phyloP scores from a whole-genome alignment of 2,329 filamentous ascomycete species.

The Colletotrichum lupini region DNA sequence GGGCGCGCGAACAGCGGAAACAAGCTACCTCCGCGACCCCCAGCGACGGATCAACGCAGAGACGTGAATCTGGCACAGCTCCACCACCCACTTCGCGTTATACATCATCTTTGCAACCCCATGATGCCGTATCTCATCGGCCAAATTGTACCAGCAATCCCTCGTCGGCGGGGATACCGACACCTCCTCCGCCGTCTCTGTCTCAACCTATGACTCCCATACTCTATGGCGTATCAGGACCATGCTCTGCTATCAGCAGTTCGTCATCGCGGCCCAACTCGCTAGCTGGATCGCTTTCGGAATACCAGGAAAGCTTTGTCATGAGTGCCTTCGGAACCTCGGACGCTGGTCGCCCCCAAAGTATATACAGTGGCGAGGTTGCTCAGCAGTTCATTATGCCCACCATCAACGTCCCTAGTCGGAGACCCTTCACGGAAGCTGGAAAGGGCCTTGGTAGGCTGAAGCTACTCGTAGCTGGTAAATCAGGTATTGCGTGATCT shows the following conservation, averaged over 20 bases:
- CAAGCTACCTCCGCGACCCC: not conserved
- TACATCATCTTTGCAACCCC: constrained; percentile 39
- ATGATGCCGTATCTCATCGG: constrained; percentile 10
- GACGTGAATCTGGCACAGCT: constrained; percentile 16
- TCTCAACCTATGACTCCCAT: constrained; percentile 60
- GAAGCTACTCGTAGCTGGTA: constrained; percentile 88
- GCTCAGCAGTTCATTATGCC: constrained; percentile 96
- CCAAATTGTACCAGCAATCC: constrained; percentile 12
- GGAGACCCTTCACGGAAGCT: constrained; percentile 88
- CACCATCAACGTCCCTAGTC: constrained; percentile 88
- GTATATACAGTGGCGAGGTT: constrained; percentile 54
- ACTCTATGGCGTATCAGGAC: constrained; percentile 52
- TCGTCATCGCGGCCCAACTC: constrained; percentile 65
- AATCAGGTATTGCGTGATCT: constrained; percentile 65
- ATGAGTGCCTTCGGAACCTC: constrained; percentile 36
- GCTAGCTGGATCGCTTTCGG: constrained; percentile 59
- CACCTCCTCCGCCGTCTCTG: constrained; percentile 37
- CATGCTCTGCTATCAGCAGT: constrained; percentile 57
- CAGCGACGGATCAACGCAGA: constrained; percentile 5
- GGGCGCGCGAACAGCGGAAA: constrained; percentile 48
- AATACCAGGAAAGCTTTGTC: constrained; percentile 45
- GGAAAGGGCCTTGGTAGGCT: constrained; percentile 87
- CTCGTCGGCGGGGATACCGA: not conserved
- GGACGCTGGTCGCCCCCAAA: constrained; percentile 17
- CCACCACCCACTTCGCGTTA: constrained; percentile 4